phyloP scores from a whole-genome alignment of 2,329 filamentous ascomycete genomes.

The Aspergillus persii region DNA sequence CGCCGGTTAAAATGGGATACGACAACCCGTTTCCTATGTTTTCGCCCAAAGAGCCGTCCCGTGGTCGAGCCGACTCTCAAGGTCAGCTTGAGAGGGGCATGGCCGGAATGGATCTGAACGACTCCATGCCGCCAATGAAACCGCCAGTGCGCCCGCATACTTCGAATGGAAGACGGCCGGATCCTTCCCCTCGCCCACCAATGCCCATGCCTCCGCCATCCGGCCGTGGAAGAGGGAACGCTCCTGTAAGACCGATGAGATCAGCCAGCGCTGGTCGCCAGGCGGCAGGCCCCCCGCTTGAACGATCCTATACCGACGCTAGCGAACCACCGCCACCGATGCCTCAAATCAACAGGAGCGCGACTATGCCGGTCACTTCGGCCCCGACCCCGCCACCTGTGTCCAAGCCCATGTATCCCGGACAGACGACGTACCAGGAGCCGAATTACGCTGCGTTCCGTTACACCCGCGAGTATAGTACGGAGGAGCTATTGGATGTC shows the following conservation, averaged over 20 bases:
- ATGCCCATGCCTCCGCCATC: constrained; percentile 24
- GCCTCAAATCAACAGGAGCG: constrained; percentile 34
- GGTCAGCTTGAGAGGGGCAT: constrained; percentile 37
- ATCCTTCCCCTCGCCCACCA: constrained; percentile 22
- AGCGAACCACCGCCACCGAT: constrained; percentile 28
- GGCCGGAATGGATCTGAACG: constrained; percentile 40
- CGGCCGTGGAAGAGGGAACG: constrained; percentile 22
- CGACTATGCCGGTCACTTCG: constrained; percentile 34
- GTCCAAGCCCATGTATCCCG: constrained; percentile 31
- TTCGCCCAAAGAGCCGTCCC: constrained; percentile 28
- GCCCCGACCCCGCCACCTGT: constrained; percentile 15
- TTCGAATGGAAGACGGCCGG: constrained; percentile 35
- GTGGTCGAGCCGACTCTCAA: constrained; percentile 32
- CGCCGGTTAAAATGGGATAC: constrained; percentile 39
- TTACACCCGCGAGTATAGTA: constrained; percentile 23
- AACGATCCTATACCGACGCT: constrained; percentile 28
- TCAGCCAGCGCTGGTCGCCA: constrained; percentile 27
- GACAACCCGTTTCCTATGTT: constrained; percentile 53
- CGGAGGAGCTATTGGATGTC: constrained; percentile 48
- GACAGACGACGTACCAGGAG: constrained; percentile 35
- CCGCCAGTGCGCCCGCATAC: constrained; percentile 37
- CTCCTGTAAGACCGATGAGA: constrained; percentile 23
- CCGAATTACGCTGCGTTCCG: constrained; percentile 22
- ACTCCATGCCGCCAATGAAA: constrained; percentile 23
- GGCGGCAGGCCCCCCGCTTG: constrained; percentile 10